Conservation (phyloP, 1,139 yeast species). For the Lodderomyces oxycetoniae region DNA sequence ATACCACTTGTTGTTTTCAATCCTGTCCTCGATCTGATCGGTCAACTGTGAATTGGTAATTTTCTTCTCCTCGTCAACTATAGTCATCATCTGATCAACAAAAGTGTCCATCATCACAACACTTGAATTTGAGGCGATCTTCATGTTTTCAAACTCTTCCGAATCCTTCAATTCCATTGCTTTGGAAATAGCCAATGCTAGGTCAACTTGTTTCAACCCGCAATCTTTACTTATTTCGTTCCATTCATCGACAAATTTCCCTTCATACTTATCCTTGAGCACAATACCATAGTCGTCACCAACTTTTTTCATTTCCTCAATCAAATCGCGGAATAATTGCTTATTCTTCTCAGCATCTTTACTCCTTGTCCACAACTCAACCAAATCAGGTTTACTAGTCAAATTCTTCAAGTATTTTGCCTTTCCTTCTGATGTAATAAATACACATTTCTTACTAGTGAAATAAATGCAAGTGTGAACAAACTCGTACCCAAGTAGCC, state of each 20-base stretch:
- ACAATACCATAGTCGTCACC: conserved; percentile 58
- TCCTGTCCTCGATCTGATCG: conserved; percentile 73
- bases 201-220: conserved; percentile 48
- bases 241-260: conserved; percentile 83
- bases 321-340: conserved; percentile 57
- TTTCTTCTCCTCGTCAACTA: conserved; percentile 81
- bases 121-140: conserved; percentile 73
- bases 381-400: conserved; percentile 37
- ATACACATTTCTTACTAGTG: conserved; percentile 53
- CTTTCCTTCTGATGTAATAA: conserved; percentile 83
- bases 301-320: conserved; percentile 43
- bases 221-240: conserved; percentile 47
- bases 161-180: conserved; percentile 75
- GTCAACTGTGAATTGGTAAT: conserved; percentile 70
- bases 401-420: conserved; percentile 70
- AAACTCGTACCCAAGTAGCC: conserved; percentile 94
- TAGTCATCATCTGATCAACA: conserved; percentile 82
- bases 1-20: conserved; percentile 73
- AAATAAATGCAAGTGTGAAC: conserved; percentile 80
- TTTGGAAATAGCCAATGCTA: conserved; percentile 47
- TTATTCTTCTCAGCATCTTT: conserved; percentile 78
- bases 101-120: conserved; percentile 78
- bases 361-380: conserved; percentile 72
- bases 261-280: conserved; percentile 70
- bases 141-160: conserved; percentile 63